phyloP scores from a whole-genome alignment of 768 basidiomycete species.

The Hortiboletus flavorubellus region DNA sequence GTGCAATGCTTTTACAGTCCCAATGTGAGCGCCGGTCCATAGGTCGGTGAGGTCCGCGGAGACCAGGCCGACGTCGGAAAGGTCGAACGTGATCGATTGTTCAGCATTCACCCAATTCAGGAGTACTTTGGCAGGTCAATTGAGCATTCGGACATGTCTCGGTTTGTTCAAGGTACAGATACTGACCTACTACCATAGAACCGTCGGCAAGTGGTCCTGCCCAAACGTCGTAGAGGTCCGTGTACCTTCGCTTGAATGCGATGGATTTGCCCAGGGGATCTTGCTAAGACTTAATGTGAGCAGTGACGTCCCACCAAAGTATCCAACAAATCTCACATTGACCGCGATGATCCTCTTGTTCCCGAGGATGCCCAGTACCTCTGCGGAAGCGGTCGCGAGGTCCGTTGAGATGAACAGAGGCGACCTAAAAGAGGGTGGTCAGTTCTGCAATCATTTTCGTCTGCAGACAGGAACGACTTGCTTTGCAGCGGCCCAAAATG shows the following conservation, averaged over 20 bases:
- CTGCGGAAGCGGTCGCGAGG: background rate
- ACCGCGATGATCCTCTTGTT: conserved; percentile 7
- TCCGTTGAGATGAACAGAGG: conserved; percentile 12
- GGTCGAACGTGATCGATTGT: background rate
- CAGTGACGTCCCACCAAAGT: background rate
- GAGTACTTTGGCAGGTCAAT: background rate
- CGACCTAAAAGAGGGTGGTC: background rate
- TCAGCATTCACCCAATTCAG: conserved; percentile 1
- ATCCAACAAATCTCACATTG: background rate
- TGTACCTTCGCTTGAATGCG: conserved; percentile 7
- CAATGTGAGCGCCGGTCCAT: conserved; percentile 1
- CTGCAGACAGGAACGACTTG: background rate
- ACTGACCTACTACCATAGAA: conserved; percentile 3
- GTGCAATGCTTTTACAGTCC: background rate
- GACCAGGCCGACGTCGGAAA: background rate
- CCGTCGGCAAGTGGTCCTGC: conserved; percentile 3
- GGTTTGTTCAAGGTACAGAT: background rate
- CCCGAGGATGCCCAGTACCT: conserved; percentile 1
- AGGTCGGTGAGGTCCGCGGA: conserved; percentile 5
- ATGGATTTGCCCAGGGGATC: conserved; percentile 10
- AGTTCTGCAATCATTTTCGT: background rate
- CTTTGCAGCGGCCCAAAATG: conserved; percentile 15
- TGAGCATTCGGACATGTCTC: background rate
- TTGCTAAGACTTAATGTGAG: conserved; percentile 7
- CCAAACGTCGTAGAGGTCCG: conserved; percentile 10